phyloP scores from a whole-genome alignment of 1,139 yeast species.

The Arxiozyma slooffiae region DNA sequence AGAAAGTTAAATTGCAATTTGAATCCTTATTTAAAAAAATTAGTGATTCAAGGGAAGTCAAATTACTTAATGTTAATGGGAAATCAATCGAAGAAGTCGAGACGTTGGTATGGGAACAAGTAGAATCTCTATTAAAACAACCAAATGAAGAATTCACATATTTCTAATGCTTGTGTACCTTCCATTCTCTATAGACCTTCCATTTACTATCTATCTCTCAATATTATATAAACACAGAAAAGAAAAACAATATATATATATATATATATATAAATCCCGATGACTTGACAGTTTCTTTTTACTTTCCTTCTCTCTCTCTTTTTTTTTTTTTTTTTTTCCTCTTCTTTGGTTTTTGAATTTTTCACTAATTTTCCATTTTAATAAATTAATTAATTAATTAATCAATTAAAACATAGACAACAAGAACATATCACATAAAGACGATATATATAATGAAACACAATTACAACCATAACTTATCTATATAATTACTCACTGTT shows the following conservation, averaged over 20 bases:
- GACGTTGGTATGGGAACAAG: slow-evolving; percentile 5
- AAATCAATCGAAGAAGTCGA: slow-evolving; percentile 48
- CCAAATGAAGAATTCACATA: slow-evolving; percentile 3
- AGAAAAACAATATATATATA: no score
- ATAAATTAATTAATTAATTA: no score
- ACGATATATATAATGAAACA: no score
- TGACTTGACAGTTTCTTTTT: neutral
- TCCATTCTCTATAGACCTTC: neutral
- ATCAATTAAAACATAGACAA: no score
- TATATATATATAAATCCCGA: neutral
- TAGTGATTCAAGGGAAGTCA: slow-evolving; percentile 28
- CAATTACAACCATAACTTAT: no score
- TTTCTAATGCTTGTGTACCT: neutral
- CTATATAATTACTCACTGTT: no score
- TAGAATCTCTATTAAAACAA: neutral
- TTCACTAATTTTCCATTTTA: no score
- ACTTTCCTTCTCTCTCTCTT: no score
- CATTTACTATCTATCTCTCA: no score
- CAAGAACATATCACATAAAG: neutral
- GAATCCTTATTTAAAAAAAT: slow-evolving; percentile 18
- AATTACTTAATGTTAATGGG: slow-evolving; percentile 50
- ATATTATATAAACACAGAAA: no score
- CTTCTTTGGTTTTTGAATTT: no score
- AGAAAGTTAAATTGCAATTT: slow-evolving; percentile 47
- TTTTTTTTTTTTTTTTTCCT: no score